These are phyloP conservation scores for Adansonia madagascariensis DNA, from an alignment of 441 rosid species.

Conservation along the genomic window DNA sequence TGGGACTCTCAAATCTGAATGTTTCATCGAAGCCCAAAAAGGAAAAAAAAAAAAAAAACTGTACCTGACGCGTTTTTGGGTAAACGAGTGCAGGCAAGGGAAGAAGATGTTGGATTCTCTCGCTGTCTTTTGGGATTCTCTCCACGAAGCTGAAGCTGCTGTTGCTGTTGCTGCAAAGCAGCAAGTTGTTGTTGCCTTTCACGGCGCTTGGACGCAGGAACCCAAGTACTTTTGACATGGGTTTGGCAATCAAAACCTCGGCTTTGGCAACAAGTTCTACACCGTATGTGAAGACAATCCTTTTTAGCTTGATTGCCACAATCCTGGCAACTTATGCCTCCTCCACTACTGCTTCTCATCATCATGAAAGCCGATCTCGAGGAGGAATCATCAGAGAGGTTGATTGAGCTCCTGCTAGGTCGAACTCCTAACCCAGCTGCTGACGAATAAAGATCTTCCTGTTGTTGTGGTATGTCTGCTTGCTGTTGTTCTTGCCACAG, in stretches of 20 bases:
- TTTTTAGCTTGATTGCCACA: constrained; percentile 91
- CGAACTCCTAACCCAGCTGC: constrained; percentile 75
- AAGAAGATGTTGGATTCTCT: constrained; percentile 52
- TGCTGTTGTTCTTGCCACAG: constrained; percentile 65
- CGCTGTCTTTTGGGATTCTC: constrained; percentile 60
- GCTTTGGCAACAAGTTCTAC: constrained; percentile 93
- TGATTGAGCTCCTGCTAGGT: constrained; percentile 56
- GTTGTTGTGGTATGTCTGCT: constrained; percentile 33
- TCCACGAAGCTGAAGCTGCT: constrained; percentile 34
- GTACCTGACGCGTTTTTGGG: constrained; percentile 51
- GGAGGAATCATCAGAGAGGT: constrained; percentile 52
- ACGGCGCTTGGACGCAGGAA: constrained; percentile 84
- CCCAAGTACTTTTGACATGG: constrained; percentile 95
- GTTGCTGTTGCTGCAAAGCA: constrained; percentile 58
- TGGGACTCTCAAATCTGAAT: constrained; percentile 21
- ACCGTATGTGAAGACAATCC: constrained; percentile 78
- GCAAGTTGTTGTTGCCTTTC: constrained; percentile 74
- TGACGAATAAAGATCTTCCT: constrained; percentile 77
- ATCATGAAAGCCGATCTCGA: constrained; percentile 64
- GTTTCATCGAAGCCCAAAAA: no score
- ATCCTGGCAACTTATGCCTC: constrained; percentile 75
- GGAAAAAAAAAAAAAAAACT: not conserved
- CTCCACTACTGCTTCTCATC: constrained; percentile 47
- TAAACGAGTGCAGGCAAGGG: constrained; percentile 59
- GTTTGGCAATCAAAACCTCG: constrained; percentile 89